phyloP scores from a whole-genome alignment of 768 basidiomycete species.

The Porphyrellus cyaneotinctus region DNA sequence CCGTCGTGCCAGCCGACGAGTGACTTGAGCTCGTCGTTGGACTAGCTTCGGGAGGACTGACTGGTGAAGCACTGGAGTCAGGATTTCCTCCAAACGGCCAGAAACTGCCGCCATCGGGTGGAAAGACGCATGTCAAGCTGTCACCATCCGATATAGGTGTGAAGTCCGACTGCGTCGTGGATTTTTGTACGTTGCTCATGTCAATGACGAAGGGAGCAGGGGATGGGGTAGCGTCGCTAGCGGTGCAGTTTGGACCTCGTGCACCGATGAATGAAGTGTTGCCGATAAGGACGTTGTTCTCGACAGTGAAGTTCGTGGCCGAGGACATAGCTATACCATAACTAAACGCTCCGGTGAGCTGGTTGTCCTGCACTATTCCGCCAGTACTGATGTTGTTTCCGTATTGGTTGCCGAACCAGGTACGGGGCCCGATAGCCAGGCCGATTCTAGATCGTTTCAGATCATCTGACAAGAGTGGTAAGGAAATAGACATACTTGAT shows the following conservation, averaged over 20 bases:
- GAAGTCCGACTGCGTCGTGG: slow-evolving; percentile 53
- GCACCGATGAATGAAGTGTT: slow-evolving; percentile 76
- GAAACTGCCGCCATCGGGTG: slow-evolving; percentile 62
- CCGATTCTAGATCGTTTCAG: slow-evolving; percentile 53
- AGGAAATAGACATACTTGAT: slow-evolving; percentile 54
- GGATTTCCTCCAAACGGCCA: slow-evolving; percentile 69
- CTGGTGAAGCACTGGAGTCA: slow-evolving; percentile 19
- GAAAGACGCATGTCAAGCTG: slow-evolving; percentile 60
- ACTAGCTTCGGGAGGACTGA: slow-evolving; percentile 13
- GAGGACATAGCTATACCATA: slow-evolving; percentile 68
- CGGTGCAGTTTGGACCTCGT: slow-evolving; percentile 61
- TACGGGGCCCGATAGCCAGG: slow-evolving; percentile 74
- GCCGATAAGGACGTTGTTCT: slow-evolving; percentile 55
- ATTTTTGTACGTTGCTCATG: slow-evolving; percentile 35
- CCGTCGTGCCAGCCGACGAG: slow-evolving; percentile 28
- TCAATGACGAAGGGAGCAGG: slow-evolving; percentile 62
- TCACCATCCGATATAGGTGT: slow-evolving; percentile 48
- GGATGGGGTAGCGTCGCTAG: slow-evolving; percentile 43
- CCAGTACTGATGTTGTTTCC: slow-evolving; percentile 50
- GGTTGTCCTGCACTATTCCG: slow-evolving; percentile 57
- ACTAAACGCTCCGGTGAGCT: slow-evolving; percentile 63
- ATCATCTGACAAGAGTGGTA: background rate
- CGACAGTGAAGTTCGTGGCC: slow-evolving; percentile 62
- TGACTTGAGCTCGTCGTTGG: slow-evolving; percentile 15
- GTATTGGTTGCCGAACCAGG: slow-evolving; percentile 65